Conservation (phyloP, 2,329 filamentous ascomycete species). For the Paecilomyces fulvus region DNA sequence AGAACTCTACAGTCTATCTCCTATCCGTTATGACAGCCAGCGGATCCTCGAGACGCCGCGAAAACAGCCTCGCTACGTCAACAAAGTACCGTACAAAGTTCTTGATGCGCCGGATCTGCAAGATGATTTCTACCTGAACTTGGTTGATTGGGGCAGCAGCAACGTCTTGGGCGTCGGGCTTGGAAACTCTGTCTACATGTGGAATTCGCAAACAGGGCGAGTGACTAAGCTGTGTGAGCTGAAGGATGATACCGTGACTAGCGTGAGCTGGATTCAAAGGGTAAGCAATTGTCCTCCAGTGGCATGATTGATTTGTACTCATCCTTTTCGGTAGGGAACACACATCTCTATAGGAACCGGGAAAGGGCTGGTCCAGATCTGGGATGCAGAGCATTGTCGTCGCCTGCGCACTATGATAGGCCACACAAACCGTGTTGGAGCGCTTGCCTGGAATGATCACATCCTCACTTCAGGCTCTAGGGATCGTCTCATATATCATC, state of each 20-base stretch:
- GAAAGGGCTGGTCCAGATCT: constrained; percentile 92
- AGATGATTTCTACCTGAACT: constrained; percentile 94
- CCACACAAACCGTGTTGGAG: constrained; percentile 85
- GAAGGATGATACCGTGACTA: constrained; percentile 88
- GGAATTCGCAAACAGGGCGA: constrained; percentile 84
- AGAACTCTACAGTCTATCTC: constrained; percentile 91
- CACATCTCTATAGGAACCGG: constrained; percentile 93
- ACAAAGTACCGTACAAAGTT: constrained; percentile 96
- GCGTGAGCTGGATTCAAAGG: constrained; percentile 96
- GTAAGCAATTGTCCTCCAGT: constrained; percentile 26
- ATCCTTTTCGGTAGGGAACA: constrained; percentile 51
- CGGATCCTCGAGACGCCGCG: constrained; percentile 86
- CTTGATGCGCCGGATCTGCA: constrained; percentile 91
- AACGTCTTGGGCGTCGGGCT: constrained; percentile 91
- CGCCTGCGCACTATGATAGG: constrained; percentile 93
- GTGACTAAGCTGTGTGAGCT: constrained; percentile 93
- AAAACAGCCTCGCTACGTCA: constrained; percentile 80
- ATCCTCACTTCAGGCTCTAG: constrained; percentile 92
- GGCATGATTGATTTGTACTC: constrained; percentile 8
- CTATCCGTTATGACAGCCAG: constrained; percentile 86
- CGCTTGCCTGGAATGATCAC: constrained; percentile 95
- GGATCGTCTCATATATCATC: constrained; percentile 88
- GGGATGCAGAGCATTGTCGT: constrained; percentile 83
- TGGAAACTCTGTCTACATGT: constrained; percentile 93
- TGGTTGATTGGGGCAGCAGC: constrained; percentile 95